These are phyloP conservation scores for Lactarius tabidus DNA, from an alignment of 768 basidiomycete species.

Conservation along the genomic window DNA sequence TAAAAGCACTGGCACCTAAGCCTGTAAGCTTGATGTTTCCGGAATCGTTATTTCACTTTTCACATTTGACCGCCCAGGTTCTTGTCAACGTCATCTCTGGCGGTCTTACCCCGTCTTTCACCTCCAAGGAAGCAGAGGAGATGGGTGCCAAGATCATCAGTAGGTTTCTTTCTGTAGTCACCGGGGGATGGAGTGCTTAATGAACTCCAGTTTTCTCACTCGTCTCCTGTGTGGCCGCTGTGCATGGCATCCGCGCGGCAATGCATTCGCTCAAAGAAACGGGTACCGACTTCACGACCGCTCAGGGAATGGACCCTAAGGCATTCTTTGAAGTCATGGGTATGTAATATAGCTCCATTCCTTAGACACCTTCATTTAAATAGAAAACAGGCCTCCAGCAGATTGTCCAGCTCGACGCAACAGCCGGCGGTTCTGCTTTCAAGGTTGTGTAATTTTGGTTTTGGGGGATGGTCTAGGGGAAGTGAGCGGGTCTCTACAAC, in stretches of 20 bases:
- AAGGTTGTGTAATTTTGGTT: neutral
- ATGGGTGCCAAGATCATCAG: constrained; percentile 77
- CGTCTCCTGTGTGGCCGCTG: constrained; percentile 70
- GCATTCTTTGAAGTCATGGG: constrained; percentile 77
- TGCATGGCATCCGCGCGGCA: constrained; percentile 74
- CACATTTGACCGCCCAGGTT: constrained; percentile 36
- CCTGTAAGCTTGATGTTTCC: constrained; percentile 42
- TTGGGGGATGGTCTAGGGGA: neutral
- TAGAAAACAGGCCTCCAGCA: constrained; percentile 45
- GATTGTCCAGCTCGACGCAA: constrained; percentile 50
- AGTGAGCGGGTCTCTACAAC: too few relatives aligned
- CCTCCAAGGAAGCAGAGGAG: constrained; percentile 59
- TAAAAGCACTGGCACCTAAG: constrained; percentile 65
- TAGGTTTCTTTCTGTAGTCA: constrained; percentile 35
- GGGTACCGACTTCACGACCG: constrained; percentile 62
- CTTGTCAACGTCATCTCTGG: constrained; percentile 80
- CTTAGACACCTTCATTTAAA: constrained; percentile 3
- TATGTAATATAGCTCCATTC: constrained; percentile 30
- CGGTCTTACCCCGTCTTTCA: constrained; percentile 72
- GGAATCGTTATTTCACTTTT: neutral
- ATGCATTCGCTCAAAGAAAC: constrained; percentile 74
- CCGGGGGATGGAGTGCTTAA: neutral
- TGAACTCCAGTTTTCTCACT: constrained; percentile 59
- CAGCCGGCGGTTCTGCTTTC: constrained; percentile 13
- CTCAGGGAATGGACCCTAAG: constrained; percentile 68